Evolutionary conservation across 192 early-diverging fungal species (phyloP), one percentile per base, ranked within the genome.

Genomic region (Polychytrium aggregatum): DNA sequence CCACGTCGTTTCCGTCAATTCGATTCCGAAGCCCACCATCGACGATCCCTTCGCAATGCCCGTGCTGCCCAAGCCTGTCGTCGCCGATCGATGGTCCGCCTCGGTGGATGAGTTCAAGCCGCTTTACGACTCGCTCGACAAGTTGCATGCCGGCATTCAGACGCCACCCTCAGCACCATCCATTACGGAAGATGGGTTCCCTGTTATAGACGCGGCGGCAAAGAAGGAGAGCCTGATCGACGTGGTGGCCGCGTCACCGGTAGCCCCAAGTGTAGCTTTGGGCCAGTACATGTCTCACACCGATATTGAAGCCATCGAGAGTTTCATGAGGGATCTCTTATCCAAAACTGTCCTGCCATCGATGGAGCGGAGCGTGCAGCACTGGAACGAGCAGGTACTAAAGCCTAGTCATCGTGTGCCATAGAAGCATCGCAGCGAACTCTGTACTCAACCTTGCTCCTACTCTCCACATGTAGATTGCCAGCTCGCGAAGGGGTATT

Each of bases 291-390:
- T 82, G 6, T 70, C 63, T 31, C 49, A 58, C 10, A 63, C 67
- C 3, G 79, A 87, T 53, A 56, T 85, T 22, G 50, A 46, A 17
- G 64, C 50, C 0, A 52, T 85, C 16, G 64, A 73, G 7, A 46
- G 37, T 6, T 74, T 81, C n/a, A 64, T 78, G 3, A 69, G 68
- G 52, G 59, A 74, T 34, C 65, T 93, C 55, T 65, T 88, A 26
- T 67, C 76, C 4, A 82, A 85, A 47, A 81, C 81, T 45, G 63
- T 97, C 26, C 52, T 95, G 9, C 91, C 88, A 5, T 81, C 78
- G 55, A 93, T 95, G 93, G 85, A 94, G 53, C 64, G 85, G 22
- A 83, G 76, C 44, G 79, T 94, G 41, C 83, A 84, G 24, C 70
- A 80, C 27, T 86, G 87, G 77, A 94, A 90, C 67, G 91, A 94